These are phyloP conservation scores for Hymenoscyphus fraxineus DNA, from an alignment of 2,329 filamentous ascomycete genomes.

Conservation along the genomic window DNA sequence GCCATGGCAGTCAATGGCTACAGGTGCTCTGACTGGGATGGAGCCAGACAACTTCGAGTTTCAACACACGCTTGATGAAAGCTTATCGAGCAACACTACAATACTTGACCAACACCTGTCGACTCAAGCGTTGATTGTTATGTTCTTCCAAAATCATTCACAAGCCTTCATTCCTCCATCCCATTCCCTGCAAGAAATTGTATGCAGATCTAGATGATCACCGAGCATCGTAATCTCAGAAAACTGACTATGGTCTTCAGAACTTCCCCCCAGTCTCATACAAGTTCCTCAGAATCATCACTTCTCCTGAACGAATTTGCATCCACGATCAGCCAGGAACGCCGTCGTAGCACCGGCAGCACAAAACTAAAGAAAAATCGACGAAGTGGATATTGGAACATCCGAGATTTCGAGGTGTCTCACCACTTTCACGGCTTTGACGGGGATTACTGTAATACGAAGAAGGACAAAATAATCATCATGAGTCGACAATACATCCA, in stretches of 20 bases:
- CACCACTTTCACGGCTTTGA: not conserved
- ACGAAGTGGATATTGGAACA: not conserved
- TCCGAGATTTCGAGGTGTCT: not conserved
- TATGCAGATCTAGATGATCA: not conserved
- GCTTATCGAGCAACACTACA: not conserved
- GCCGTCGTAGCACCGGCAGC: not conserved
- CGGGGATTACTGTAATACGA: conserved; percentile 1
- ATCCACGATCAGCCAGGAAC: not conserved
- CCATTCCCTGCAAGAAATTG: not conserved
- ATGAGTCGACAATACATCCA: conserved; percentile 23
- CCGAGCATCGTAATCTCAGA: not conserved
- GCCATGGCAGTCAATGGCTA: not conserved
- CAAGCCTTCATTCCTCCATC: not conserved
- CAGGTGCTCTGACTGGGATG: not conserved
- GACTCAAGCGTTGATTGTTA: not conserved
- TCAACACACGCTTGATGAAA: conserved; percentile 1
- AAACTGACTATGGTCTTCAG: conserved; percentile 1
- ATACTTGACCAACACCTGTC: not conserved
- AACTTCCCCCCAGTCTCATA: not conserved
- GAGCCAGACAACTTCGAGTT: not conserved
- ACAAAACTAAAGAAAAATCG: not conserved
- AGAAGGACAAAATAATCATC: conserved; percentile 7
- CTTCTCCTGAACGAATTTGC: not conserved
- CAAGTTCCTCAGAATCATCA: not conserved
- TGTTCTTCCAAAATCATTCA: not conserved